Evolutionary conservation across 2,329 filamentous ascomycete genomes (phyloP).

Genomic region (Xylaria sp.): DNA sequence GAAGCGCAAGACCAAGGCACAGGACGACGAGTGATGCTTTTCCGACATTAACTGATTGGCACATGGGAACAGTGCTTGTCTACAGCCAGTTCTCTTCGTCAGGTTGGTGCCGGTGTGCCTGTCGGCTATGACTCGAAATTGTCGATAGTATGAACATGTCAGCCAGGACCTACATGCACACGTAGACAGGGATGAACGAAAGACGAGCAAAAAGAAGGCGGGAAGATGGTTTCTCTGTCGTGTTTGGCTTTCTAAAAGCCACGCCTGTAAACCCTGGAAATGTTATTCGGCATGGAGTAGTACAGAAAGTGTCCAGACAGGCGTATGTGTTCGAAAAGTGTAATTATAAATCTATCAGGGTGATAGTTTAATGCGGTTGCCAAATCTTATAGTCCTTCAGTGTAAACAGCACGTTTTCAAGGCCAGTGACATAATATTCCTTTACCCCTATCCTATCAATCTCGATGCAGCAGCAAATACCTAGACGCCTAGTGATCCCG

Average conservation of each 20-base stretch:
- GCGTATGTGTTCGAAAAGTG: slow-evolving; percentile 3
- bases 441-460: not conserved
- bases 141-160: not conserved
- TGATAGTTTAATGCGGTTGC: not conserved
- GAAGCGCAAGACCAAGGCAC: slow-evolving; percentile 68
- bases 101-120: not conserved
- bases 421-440: not conserved
- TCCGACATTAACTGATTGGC: slow-evolving; percentile 1
- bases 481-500: slow-evolving; percentile 19
- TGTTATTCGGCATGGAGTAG: slow-evolving; percentile 1
- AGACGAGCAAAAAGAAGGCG: not conserved
- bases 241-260: not conserved
- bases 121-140: not conserved
- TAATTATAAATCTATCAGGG: slow-evolving; percentile 6
- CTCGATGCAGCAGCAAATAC: not conserved
- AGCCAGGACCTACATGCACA: not conserved
- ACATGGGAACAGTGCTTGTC: not conserved
- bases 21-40: slow-evolving; percentile 41
- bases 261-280: not conserved
- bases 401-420: not conserved
- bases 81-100: not conserved
- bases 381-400: not conserved
- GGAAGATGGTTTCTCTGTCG: not conserved
- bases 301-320: not conserved
- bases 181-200: not conserved